Evolutionary conservation across 345 rosid species (phyloP).

Genomic region (Odontarrhena argentea): DNA sequence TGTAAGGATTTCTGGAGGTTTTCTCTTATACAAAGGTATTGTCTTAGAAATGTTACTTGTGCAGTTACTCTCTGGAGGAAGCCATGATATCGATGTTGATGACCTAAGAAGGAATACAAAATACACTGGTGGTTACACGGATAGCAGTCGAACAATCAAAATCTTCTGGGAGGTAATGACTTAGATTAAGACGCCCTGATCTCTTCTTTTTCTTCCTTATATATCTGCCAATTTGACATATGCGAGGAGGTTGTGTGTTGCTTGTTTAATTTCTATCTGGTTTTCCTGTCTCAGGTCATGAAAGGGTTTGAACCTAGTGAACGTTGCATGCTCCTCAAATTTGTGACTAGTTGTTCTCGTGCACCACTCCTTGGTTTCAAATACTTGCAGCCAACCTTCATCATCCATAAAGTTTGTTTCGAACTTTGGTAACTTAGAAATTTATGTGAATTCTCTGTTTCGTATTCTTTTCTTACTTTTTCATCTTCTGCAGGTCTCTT

Average conservation of each 20-base stretch:
- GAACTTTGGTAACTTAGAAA: constrained; percentile 14
- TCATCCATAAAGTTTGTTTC: constrained; percentile 76
- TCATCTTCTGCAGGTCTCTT: constrained; percentile 58
- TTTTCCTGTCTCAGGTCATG: constrained; percentile 60
- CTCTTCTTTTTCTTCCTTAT: constrained; percentile 16
- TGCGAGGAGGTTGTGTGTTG: neutral
- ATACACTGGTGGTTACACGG: constrained; percentile 91
- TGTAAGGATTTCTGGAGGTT: neutral
- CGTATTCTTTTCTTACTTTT: constrained; percentile 4
- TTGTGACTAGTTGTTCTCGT: constrained; percentile 96
- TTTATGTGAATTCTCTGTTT: neutral
- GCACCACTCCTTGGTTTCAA: constrained; percentile 95
- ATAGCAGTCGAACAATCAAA: constrained; percentile 82
- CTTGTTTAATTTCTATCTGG: constrained; percentile 15
- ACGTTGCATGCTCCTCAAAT: constrained; percentile 91
- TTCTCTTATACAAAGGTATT: constrained; percentile 9
- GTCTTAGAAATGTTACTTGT: constrained; percentile 30
- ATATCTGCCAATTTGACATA: neutral
- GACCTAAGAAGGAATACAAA: constrained; percentile 77
- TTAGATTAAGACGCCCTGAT: constrained; percentile 8
- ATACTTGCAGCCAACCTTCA: constrained; percentile 90
- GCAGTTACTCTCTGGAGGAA: constrained; percentile 97
- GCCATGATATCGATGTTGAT: constrained; percentile 84
- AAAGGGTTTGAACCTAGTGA: constrained; percentile 82
- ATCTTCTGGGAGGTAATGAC: constrained; percentile 92